Conservation (phyloP, 2,329 filamentous ascomycete species). For the Pleomassaria siparia region DNA sequence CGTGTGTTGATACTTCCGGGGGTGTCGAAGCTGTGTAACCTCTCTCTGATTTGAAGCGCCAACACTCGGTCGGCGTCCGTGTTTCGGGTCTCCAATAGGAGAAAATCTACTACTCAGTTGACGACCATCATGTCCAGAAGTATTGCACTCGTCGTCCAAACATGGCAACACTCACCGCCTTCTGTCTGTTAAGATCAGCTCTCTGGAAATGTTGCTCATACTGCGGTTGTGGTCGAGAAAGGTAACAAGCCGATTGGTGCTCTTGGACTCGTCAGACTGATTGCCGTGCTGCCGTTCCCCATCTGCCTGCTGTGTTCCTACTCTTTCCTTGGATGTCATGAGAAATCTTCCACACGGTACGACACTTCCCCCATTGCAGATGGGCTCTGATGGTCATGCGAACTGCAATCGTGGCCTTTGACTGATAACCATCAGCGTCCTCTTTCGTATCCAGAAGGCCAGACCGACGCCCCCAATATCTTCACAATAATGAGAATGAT, state of each 20-base stretch:
- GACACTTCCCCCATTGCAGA: not conserved
- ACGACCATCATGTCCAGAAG: too few relatives aligned
- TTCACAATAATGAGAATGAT: not conserved
- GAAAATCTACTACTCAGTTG: too few relatives aligned
- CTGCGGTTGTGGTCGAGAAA: conserved; percentile 13
- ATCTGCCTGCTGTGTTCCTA: not conserved
- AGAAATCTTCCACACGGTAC: not conserved
- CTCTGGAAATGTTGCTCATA: conserved; percentile 18
- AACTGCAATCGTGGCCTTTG: conserved; percentile 15
- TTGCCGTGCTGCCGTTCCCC: not conserved
- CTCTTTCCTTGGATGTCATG: not conserved
- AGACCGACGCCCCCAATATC: conserved; percentile 10
- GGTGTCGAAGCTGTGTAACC: too few relatives aligned
- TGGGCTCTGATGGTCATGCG: conserved; percentile 13
- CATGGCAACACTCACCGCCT: conserved; percentile 24
- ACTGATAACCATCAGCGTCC: conserved; percentile 2
- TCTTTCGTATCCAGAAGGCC: not conserved
- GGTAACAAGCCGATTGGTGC: conserved; percentile 29
- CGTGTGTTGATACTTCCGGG: too few relatives aligned
- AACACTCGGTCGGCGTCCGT: too few relatives aligned
- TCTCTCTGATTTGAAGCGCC: too few relatives aligned
- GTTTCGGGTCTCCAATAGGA: too few relatives aligned
- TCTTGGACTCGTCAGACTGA: not conserved
- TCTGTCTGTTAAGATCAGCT: conserved; percentile 16
- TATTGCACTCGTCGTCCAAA: too few relatives aligned